Conservation (phyloP, 2,329 filamentous ascomycete genomes). For the Coniochaeta prunicola region DNA sequence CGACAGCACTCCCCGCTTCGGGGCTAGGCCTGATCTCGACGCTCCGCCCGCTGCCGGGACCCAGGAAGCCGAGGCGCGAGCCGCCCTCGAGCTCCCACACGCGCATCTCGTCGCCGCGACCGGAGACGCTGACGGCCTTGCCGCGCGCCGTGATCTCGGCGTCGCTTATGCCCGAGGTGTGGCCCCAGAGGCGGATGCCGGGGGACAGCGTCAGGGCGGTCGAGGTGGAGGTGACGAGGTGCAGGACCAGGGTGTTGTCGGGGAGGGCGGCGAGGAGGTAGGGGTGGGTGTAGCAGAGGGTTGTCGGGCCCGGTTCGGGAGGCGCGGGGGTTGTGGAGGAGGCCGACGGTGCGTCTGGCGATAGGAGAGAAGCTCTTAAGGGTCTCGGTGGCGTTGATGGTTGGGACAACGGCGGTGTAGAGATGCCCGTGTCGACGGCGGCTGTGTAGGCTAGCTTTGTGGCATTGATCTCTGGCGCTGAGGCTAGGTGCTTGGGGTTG, state of each 20-base stretch:
- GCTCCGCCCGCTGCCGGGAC: conserved; percentile 27
- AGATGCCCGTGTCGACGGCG: conserved; percentile 17
- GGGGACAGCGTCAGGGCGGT: conserved; percentile 61
- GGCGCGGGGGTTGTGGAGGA: not conserved
- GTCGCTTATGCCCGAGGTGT: conserved; percentile 82
- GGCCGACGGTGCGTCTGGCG: not conserved
- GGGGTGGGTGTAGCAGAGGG: conserved; percentile 68
- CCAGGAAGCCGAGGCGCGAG: conserved; percentile 21
- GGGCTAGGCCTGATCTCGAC: conserved; percentile 31
- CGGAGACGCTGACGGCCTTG: conserved; percentile 84
- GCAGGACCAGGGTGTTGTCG: conserved; percentile 81
- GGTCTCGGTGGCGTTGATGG: not conserved
- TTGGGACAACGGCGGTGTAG: conserved; percentile 12
- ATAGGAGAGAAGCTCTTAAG: not conserved
- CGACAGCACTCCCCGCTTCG: not conserved
- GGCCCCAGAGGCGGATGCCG: conserved; percentile 77
- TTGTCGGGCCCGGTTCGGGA: conserved; percentile 43
- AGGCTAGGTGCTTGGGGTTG: conserved; percentile 7
- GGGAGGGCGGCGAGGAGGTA: conserved; percentile 78
- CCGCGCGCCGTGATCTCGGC: conserved; percentile 78
- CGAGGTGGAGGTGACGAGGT: conserved; percentile 69
- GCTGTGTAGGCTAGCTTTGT: conserved; percentile 33
- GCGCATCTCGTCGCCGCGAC: conserved; percentile 68
- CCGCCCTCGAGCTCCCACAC: conserved; percentile 86
- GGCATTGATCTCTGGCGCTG: conserved; percentile 24